phyloP scores from a whole-genome alignment of 169 alveolate species.

The Cryptosporidium viatorum region DNA sequence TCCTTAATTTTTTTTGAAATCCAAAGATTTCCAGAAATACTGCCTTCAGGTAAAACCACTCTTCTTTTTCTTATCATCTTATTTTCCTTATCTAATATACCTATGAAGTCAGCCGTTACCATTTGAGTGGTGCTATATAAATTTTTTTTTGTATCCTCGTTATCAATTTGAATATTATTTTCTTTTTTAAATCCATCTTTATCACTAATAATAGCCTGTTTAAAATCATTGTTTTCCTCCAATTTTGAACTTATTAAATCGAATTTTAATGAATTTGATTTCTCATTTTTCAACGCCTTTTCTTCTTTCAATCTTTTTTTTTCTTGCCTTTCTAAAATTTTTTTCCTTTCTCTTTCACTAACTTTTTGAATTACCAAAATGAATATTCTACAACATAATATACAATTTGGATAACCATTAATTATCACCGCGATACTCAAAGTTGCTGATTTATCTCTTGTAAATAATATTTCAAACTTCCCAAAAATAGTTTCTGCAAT shows the following conservation, averaged over 20 bases:
- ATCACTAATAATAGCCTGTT: neutral
- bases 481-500: constrained; percentile 38
- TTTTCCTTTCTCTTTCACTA: constrained; percentile 63
- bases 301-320: constrained; percentile 18
- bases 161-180: neutral
- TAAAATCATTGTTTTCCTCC: constrained; percentile 15
- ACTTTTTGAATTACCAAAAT: constrained; percentile 55
- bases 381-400: constrained; percentile 47
- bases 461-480: constrained; percentile 43
- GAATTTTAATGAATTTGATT: neutral
- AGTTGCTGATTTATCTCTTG: constrained; percentile 65
- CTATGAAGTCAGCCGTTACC: constrained; percentile 28
- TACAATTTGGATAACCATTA: constrained; percentile 53
- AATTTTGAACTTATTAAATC: neutral
- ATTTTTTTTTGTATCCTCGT: neutral
- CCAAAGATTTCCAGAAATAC: constrained; percentile 65
- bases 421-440: constrained; percentile 36
- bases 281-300: neutral
- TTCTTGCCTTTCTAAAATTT: constrained; percentile 41
- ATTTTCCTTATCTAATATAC: constrained; percentile 44
- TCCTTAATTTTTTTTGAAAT: constrained; percentile 61
- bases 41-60: constrained; percentile 67
- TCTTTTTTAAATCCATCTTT: neutral
- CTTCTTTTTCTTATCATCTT: constrained; percentile 64
- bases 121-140: neutral